Evolutionary conservation across 768 basidiomycete genomes (phyloP), one percentile per base, ranked within the genome.

Genomic region (Amanita pseudoporphyria): DNA sequence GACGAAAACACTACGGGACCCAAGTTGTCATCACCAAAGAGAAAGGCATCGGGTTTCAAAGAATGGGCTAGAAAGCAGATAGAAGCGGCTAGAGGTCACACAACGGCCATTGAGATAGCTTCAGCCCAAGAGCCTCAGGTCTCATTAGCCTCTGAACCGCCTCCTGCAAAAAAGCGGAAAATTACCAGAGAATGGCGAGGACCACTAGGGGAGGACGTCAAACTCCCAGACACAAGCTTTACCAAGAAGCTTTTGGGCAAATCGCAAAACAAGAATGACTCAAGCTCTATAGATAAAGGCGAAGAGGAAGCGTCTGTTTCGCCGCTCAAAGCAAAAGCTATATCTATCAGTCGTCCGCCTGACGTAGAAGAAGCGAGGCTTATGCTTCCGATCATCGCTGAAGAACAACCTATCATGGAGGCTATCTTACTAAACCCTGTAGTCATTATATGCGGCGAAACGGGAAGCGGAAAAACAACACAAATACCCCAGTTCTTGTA

Each of bases 401-500:
- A 98, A 63, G 96, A 99, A 59, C 93, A 98, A 59, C 74, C 80
- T 2, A 91, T 99, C 48, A 86, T 98, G 82, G 93, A 95, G 60
- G 79, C 91, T 4, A 80, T 99, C 39, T 65, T 90, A 47, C 69
- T 96, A 31, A 82, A 98, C 62, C 80, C 86, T 0, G 87, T 95
- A 5, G 84, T 92, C 24, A 77, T 94, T 50, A 82, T 96, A 38
- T 77, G 76, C 49, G 77, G 96, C 64, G 95, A 99, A 71, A 99
- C 96, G 13, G 96, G 96, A 43, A 94, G 90, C 60, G 96, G 96
- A 40, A 99, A 98, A 69, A 98, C 96, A 1, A 99, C 96, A 0
- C 96, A 98, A 64, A 82, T 98, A 6, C 96, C 96, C 9, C 96
- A 98, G 63, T 97, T 98, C 67, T 72, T 99, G n/a, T 97, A 85